Evolutionary conservation across 1,284 basidiomycete species (phyloP), one percentile per base, ranked within the genome.

Genomic region (Leccinum angustisporum): DNA sequence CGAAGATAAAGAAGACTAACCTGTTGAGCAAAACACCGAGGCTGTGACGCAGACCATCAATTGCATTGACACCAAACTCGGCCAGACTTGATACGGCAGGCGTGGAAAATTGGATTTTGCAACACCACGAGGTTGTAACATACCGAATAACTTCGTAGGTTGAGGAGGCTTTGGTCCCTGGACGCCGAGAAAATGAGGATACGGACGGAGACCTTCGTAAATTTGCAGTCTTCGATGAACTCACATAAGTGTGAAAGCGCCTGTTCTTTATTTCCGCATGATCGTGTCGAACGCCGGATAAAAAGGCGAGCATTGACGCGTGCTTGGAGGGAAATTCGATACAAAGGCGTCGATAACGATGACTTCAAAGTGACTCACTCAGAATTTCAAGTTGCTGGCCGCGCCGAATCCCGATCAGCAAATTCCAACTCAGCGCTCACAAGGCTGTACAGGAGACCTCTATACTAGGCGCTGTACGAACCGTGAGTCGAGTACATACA

Each of bases 211-310:
- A 99, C 87, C 79, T 99, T 99, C 51, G 97, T 98, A 76, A 99
- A 99, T 77, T 99, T 97, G 84, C 97, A 99, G 76, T 99, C 97
- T 79, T 99, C 97, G 75, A 99, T 99, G 77, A 99, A 99, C 77
- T 99, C 97, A 83, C 97, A 99, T n/a, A 99, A 86, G 74, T 99
- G 95, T 11, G 95, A 95, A 51, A 99, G 86, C 1, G 97, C 97
- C 78, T 91, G 91, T 75, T 98, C 97, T 78, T 98, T 97, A 80
- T 91, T 63, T 98, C 97, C 54, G 82, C 80, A 72, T 97, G 84
- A 99, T 94, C 97, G 99, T 99, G 78, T 99, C 97, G 76, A 99
- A 99, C 75, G 18, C 18, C 18, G 18, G 18, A 21, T 21, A 21
- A 21, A 21, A 21, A 21, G 18, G 18, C 18, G 18, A 21, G 18